Evolutionary conservation across 768 basidiomycete genomes (phyloP).

Genomic region (Crucibulum laeve): DNA sequence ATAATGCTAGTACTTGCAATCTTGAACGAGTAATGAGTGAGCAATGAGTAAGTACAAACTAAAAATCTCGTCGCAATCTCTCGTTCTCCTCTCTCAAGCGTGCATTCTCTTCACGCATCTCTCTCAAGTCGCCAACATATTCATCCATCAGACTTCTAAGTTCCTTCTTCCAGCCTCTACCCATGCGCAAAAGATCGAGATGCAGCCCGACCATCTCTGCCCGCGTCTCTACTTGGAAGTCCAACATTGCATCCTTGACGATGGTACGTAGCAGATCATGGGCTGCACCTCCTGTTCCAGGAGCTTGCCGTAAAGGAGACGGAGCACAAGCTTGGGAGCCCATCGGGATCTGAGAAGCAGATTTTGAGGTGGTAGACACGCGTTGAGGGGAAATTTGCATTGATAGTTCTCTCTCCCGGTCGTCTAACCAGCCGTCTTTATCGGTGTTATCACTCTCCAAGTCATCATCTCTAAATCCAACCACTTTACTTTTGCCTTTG

Average conservation of each 20-base stretch:
- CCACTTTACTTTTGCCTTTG: constrained; percentile 37
- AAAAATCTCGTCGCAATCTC: constrained; percentile 46
- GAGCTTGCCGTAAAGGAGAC: constrained; percentile 31
- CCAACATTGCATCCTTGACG: constrained; percentile 69
- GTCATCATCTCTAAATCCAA: constrained; percentile 37
- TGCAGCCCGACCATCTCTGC: constrained; percentile 75
- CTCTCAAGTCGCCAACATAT: constrained; percentile 53
- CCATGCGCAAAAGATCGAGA: constrained; percentile 69
- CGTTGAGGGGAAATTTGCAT: constrained; percentile 60
- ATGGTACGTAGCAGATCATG: constrained; percentile 63
- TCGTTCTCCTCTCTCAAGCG: constrained; percentile 65
- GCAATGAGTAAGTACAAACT: too few species aligned
- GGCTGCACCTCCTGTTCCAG: constrained; percentile 24
- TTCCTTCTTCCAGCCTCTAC: constrained; percentile 63
- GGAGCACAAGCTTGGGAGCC: constrained; percentile 33
- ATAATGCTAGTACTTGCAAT: too few species aligned
- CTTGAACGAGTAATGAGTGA: too few species aligned
- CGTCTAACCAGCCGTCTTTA: constrained; percentile 12
- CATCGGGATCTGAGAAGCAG: constrained; percentile 8
- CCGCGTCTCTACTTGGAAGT: constrained; percentile 65
- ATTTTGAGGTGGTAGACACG: constrained; percentile 15
- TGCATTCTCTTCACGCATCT: constrained; percentile 65
- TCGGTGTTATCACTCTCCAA: constrained; percentile 14
- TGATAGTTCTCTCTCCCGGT: constrained; percentile 26
- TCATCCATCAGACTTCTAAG: constrained; percentile 59